Percentiles rank a stretch among this genome's conserved stretches.
phyloP scores from a whole-genome alignment of 371 early-diverging fungal genomes.

The Saksenaea vasiformis region DNA sequence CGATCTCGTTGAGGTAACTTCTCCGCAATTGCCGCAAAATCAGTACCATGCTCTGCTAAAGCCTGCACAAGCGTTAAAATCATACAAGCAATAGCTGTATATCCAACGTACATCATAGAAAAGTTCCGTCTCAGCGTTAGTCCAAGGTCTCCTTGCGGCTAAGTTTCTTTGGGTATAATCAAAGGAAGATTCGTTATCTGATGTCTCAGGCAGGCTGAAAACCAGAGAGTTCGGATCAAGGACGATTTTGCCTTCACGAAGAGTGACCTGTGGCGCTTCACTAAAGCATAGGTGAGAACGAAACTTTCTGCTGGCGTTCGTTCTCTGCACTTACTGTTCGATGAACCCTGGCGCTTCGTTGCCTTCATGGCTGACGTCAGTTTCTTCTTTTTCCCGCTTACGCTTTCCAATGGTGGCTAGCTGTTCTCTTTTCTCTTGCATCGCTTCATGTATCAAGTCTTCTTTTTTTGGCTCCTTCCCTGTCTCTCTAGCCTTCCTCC shows the following conservation, averaged over 20 bases:
- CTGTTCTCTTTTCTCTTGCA: background rate
- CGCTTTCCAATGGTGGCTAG: background rate
- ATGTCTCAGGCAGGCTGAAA: constrained; percentile 59
- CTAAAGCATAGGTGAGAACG: constrained; percentile 20
- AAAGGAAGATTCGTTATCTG: constrained; percentile 9
- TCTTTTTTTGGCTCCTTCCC: background rate
- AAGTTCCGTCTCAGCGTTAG: constrained; percentile 52
- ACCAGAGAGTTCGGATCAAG: constrained; percentile 64
- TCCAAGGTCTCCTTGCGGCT: constrained; percentile 50
- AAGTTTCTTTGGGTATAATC: background rate
- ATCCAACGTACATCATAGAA: constrained; percentile 58
- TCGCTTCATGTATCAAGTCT: background rate
- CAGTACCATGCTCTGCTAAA: constrained; percentile 74
- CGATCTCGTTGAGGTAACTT: constrained; percentile 61
- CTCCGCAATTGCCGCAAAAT: constrained; percentile 67
- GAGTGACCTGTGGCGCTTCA: constrained; percentile 58
- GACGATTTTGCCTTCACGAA: constrained; percentile 66
- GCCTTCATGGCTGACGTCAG: background rate
- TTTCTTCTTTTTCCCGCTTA: background rate
- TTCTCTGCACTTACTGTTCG: background rate
- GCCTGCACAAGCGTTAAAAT: constrained; percentile 35
- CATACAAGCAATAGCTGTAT: background rate
- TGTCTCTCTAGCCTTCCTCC: background rate
- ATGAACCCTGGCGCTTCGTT: background rate
- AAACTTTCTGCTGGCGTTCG: background rate